Conservation (phyloP, 78 protist genomes). For the Anaeramoeba flamelloides region DNA sequence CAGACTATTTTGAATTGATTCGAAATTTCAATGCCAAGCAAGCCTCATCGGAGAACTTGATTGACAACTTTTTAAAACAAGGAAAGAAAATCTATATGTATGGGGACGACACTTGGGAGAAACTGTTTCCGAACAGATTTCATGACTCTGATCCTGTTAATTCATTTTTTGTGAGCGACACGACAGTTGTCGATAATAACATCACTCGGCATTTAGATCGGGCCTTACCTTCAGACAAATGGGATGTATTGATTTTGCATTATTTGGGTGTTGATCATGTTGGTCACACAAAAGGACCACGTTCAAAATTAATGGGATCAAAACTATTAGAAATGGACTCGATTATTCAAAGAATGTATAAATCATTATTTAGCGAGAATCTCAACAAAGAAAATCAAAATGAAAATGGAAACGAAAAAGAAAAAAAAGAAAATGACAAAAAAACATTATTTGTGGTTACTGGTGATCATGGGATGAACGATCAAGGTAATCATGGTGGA, state of each 20-base stretch:
- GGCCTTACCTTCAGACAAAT: conserved; percentile 35
- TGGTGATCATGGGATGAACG: conserved; percentile 75
- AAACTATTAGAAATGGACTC: conserved; percentile 64
- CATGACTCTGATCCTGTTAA: conserved; percentile 46
- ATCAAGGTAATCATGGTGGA: conserved; percentile 75
- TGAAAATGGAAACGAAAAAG: too few relatives aligned
- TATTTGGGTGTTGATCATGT: conserved; percentile 75
- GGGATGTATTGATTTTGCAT: conserved; percentile 64
- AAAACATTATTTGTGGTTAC: conserved; percentile 39
- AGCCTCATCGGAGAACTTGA: conserved; percentile 33
- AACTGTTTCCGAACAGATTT: conserved; percentile 44
- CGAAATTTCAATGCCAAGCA: conserved; percentile 39
- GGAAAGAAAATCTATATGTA: conserved; percentile 34
- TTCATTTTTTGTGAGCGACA: conserved; percentile 59
- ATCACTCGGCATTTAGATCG: conserved; percentile 62
- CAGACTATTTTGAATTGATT: conserved; percentile 54
- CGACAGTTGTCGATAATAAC: conserved; percentile 59
- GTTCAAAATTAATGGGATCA: conserved; percentile 32
- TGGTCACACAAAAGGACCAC: conserved; percentile 25
- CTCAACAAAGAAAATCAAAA: conserved; percentile 15
- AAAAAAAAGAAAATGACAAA: too few relatives aligned
- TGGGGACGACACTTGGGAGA: conserved; percentile 81
- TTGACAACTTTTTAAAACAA: conserved; percentile 22
- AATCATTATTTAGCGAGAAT: neutral
- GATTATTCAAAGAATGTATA: conserved; percentile 29